Evolutionary conservation across 345 rosid species (phyloP), one percentile per base, ranked within the genome.

Genomic region (Syzygium jambos): DNA sequence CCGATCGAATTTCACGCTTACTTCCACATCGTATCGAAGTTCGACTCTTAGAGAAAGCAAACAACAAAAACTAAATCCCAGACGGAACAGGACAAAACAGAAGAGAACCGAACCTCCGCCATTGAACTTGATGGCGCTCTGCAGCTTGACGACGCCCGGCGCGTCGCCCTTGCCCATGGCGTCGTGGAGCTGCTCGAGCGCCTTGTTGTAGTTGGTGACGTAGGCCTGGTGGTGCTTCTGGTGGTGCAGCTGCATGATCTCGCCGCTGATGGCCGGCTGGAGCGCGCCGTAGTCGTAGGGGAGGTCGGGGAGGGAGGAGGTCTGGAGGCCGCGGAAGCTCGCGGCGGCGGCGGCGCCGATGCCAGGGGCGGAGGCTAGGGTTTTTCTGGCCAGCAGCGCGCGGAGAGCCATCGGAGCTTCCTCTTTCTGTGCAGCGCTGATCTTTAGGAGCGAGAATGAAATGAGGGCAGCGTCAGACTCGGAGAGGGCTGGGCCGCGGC

Each of bases 211-310:
- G 90, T 98, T 98, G 82, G 98, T 94, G 89, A 98, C 82, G 86
- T 98, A 98, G 84, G 98, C n/a, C 90, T 94, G 97, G 88, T 98
- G 99, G 85, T 98, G 99, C 91, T 98, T 98, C 93, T 95, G 96
- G 95, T 98, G 99, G 85, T 98, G 99, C 53, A 98, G 88, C 92
- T 95, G 95, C 99, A 98, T 98, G 51, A 98, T 98, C 90, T 96
- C 98, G 85, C 94, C 99, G 88, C 95, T 94, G 86, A 98, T 95
- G 53, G 92, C 98, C 85, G 99, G 99, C 93, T 98, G 97, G 90
- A 98, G 93, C 1, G 96, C 98, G 30, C 94, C 92, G 46, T 98
- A 98, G 78, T 95, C 99, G 89, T 98, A 98, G 3, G 97, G 90
- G 19, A 98, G 98, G 90, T 96, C 99, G 59, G 99, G 98, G 84